Base-by-base conservation (phyloP, 805 yeast genomes). In the Teunomyces barrocoloradensis region DNA sequence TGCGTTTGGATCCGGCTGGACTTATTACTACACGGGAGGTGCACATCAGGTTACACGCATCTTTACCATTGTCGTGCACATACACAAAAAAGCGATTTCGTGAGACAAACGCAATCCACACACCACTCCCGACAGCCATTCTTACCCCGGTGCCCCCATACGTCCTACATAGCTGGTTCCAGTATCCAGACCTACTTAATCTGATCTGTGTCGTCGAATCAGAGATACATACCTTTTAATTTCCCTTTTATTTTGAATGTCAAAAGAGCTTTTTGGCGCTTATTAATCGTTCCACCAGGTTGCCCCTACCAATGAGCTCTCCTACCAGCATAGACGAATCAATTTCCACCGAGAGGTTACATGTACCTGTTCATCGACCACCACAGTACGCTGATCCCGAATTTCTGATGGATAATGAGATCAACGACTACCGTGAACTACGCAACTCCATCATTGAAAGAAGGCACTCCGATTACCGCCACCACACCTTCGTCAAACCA, bases 361-460 rank as follows among this genome's bases (percentile, higher is more conserved):
- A 34, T 25, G 27, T 23, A 12, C 34, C 34, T 18, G n/a, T 5
- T 17, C 39, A 25, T 10, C 37, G 40, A 37, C 33, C 34, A 10
- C 40, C 17, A 13, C 29, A 20, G 5, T 42, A 44, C 27, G 10
- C 25, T 17, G 50, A 48, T 25, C 42, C 47, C 32, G 69, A 65
- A 23, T 64, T 65, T 45, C 51, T 58, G 42, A 61, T 69, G 63
- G 75, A 71, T 52, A 59, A 63, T 48, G 74, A 66, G 40, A 54
- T 50, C 12, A 59, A 56, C 43, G 76, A 68, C 53, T 69, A 57
- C 51, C 49, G 60, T 39, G 75, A 72, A 37, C 52, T 72, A 45
- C 63, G 63, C 37, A 65, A 65, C 35, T 59, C 73, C 29, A 60
- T 73, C 33, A 57, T 70, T 20, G 60, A 59, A 43, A 53, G 73